Percentiles rank a stretch among this genome's conserved stretches.
phyloP scores from a whole-genome alignment of 108 stramenopile species.

The Pinguiococcus pyrenoidosus region DNA sequence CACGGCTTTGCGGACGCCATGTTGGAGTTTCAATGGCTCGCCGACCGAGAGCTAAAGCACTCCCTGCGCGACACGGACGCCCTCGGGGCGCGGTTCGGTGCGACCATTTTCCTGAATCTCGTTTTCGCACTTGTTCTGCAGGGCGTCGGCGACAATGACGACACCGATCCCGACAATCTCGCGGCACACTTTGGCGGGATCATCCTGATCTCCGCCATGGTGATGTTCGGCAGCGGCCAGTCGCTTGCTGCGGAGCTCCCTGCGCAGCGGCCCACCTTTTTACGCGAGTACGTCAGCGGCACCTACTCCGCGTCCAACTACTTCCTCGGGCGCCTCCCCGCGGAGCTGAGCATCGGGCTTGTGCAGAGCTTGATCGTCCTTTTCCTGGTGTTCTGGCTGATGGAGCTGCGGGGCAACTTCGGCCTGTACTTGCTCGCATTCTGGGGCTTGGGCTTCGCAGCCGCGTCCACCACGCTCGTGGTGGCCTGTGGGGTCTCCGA shows the following conservation, averaged over 20 bases:
- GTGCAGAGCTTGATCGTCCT: slow-evolving; percentile 1
- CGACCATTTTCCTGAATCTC: slow-evolving; percentile 10
- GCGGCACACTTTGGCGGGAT: slow-evolving; percentile 13
- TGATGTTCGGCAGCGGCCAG: slow-evolving; percentile 14
- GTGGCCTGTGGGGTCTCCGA: slow-evolving; percentile 7
- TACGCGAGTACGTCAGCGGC: slow-evolving; percentile 21
- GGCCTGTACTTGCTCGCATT: slow-evolving; percentile 2
- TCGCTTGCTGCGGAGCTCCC: slow-evolving; percentile 5
- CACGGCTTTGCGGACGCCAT: neutral
- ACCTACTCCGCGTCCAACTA: slow-evolving; percentile 8
- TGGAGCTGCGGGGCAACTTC: slow-evolving; percentile 1
- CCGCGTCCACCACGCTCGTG: slow-evolving; percentile 6
- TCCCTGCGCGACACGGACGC: slow-evolving; percentile 11
- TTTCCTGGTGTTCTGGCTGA: slow-evolving; percentile 7
- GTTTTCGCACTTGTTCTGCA: slow-evolving; percentile 12
- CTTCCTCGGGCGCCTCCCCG: slow-evolving; percentile 6
- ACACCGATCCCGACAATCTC: slow-evolving; percentile 6
- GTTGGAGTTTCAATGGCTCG: neutral
- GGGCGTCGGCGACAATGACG: neutral
- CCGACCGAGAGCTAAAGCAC: slow-evolving; percentile 8
- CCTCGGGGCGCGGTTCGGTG: slow-evolving; percentile 14
- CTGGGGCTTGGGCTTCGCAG: neutral
- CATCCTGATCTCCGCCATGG: slow-evolving; percentile 5
- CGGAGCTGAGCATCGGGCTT: slow-evolving; percentile 3
- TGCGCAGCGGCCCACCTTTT: slow-evolving; percentile 13